A percentile compares a stretch with the other conserved stretches of the same genome.
Evolutionary conservation across 1,284 basidiomycete genomes (phyloP).

Genomic region (Papiliotrema flavescens): DNA sequence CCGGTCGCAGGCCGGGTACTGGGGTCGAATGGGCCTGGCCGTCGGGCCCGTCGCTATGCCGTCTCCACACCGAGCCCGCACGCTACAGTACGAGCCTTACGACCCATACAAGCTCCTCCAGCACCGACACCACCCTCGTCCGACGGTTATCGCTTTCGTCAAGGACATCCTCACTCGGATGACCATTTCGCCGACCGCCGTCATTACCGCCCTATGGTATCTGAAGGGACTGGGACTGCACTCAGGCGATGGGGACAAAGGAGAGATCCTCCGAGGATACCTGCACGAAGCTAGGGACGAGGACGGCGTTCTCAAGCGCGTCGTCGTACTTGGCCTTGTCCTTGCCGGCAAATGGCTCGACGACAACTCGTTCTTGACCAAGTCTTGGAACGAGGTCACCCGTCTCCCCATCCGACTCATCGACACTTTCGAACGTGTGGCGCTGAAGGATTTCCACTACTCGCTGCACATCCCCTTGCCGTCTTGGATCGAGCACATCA

Average conservation of each 20-base stretch:
- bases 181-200: constrained; percentile 71
- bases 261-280: constrained; percentile 62
- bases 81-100: constrained; percentile 10
- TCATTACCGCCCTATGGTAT: constrained; percentile 77
- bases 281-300: constrained; percentile 49
- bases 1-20: neutral
- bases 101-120: constrained; percentile 19
- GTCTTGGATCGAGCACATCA: constrained; percentile 32
- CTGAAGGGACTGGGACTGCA: constrained; percentile 73
- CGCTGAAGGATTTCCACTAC: constrained; percentile 29
- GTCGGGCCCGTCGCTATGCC: neutral
- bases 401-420: constrained; percentile 29
- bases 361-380: constrained; percentile 87
- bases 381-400: constrained; percentile 64
- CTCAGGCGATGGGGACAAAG: constrained; percentile 52
- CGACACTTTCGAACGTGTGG: constrained; percentile 32
- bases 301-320: constrained; percentile 50
- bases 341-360: constrained; percentile 89
- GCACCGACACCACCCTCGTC: constrained; percentile 8
- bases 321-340: constrained; percentile 76
- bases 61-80: neutral
- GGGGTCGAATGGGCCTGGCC: constrained; percentile 25
- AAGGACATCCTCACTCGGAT: constrained; percentile 52
- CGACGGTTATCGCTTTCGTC: constrained; percentile 27
- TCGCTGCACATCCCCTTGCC: constrained; percentile 28